Evolutionary conservation across 768 basidiomycete genomes (phyloP), one percentile per base, ranked within the genome.

Genomic region (Calocybe indica): DNA sequence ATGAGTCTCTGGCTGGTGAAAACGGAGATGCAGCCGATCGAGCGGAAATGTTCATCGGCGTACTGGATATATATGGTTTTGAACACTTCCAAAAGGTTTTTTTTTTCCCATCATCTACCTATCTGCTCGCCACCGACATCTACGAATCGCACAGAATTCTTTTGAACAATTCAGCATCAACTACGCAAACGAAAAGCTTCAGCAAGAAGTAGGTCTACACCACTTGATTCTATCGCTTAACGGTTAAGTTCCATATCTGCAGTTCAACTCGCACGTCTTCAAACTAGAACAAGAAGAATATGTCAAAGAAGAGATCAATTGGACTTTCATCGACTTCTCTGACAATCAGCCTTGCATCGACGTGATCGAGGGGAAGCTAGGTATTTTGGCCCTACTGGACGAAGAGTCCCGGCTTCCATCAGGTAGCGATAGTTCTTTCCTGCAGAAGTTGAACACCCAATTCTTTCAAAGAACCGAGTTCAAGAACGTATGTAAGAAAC

Each of bases 111-210:
- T 6, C 31, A 42, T 2, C 22, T 15, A 41, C 30, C 30, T 22
- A 11, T 33, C 34, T 50, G 12, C 15, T n/a, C 33, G 33, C 38
- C 22, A 30, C 40, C 50, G 40, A 51, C 35, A 47, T 41, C 28
- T 1, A 12, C 46, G n/a, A n/a, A n/a, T n/a, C n/a, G 44, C 48
- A 69, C 53, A 88, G 85, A 88, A 90, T 57, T 88, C 85, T 2
- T 89, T 95, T 57, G 92, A 99, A 67, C 96, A 99, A 70, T 99
- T 99, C 69, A 97, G 94, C 66, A 99, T 99, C 73, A 99, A 99
- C 62, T 99, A 98, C 63, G 96, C 96, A 15, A 99, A 99, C 60
- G 96, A 94, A 65, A 93, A 94, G 67, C 67, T 98, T 40, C 96
- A 99, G 58, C 96, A 98, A 66, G 94, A 97, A 83, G 92, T 90